Base-by-base conservation (phyloP, 2,329 filamentous ascomycete genomes). In the Ophiobolus disseminans region DNA sequence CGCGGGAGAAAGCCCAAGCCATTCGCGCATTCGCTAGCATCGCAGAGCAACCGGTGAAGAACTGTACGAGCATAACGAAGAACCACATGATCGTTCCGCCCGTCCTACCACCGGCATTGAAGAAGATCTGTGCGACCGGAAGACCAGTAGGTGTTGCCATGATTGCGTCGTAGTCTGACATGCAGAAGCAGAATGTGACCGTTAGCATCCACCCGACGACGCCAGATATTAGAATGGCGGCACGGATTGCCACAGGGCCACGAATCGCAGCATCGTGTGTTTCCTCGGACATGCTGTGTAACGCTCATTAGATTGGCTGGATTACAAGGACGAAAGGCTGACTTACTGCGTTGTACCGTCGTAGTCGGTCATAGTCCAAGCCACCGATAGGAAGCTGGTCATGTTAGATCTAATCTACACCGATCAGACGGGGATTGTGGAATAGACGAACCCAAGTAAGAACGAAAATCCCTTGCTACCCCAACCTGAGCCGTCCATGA, bases 291-390 rank as follows among this genome's bases (percentile, higher is more conserved):
- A 87, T 86, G 60, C 79, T 81, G 58, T 54, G 55, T 20, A 35
- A 55, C 39, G 22, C 26, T 40, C 3, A 40, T 69, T 65, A 69
- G 62, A 50, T 55, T 55, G 55, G 50, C 42, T 61, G 36, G 56
- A 48, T 48, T 60, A 54, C 49, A 58, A 48, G 44, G 17, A 48
- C 20, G 34, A 26, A 10, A 37, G 52, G 45, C 32, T 35, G 39
- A 70, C 76, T 66, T 71, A 82, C 79, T 87, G 85, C 5, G 84
- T 86, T 9, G 85, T 87, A 36, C 81, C 84, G 58, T 87, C 84
- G 63, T 86, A 87, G 63, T 86, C 84, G 5, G 84, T 87, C 84
- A 87, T 86, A n/a, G 83, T 85, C 80, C 80, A 83, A 17, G 80
- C 79, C 11, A 83, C 80, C 13, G 80, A 81, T 5, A 83, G 68